Conservation (phyloP, 805 yeast genomes). For the Monosporozyma servazzii region DNA sequence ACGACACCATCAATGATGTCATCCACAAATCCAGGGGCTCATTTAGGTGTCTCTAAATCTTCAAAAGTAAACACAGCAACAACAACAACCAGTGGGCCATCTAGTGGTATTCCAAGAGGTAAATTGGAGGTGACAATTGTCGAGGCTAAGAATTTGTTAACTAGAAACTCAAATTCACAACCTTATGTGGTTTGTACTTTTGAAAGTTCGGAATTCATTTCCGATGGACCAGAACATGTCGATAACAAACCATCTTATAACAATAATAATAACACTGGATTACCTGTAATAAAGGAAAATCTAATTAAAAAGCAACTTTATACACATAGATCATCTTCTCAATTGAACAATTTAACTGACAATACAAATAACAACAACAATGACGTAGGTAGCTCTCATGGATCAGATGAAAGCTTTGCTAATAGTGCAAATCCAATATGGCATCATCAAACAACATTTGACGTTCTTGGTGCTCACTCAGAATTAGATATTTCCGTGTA, state of each 20-base stretch:
- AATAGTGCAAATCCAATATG: slow-evolving; percentile 47
- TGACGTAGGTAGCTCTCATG: neutral
- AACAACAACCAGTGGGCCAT: slow-evolving; percentile 2
- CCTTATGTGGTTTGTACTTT: slow-evolving; percentile 90
- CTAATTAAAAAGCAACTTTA: slow-evolving; percentile 33
- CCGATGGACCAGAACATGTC: slow-evolving; percentile 57
- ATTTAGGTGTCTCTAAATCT: neutral
- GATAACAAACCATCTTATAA: slow-evolving; percentile 26
- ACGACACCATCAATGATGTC: neutral
- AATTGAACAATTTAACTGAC: slow-evolving; percentile 26
- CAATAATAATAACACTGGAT: slow-evolving; percentile 4
- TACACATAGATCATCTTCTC: slow-evolving; percentile 38
- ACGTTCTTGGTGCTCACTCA: slow-evolving; percentile 75
- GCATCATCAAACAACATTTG: slow-evolving; percentile 90
- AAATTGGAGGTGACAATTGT: slow-evolving; percentile 71
- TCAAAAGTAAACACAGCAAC: neutral
- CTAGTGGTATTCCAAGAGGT: slow-evolving; percentile 54
- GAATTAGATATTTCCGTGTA: slow-evolving; percentile 86
- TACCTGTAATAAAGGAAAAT: slow-evolving; percentile 21
- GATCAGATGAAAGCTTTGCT: neutral
- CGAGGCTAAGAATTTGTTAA: slow-evolving; percentile 64
- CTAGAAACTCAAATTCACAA: slow-evolving; percentile 47
- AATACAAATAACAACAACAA: slow-evolving; percentile 1
- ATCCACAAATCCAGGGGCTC: neutral
- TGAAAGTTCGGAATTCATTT: slow-evolving; percentile 83